phyloP scores from a whole-genome alignment of 2,329 filamentous ascomycete species.

The Apiospora pterosperma region DNA sequence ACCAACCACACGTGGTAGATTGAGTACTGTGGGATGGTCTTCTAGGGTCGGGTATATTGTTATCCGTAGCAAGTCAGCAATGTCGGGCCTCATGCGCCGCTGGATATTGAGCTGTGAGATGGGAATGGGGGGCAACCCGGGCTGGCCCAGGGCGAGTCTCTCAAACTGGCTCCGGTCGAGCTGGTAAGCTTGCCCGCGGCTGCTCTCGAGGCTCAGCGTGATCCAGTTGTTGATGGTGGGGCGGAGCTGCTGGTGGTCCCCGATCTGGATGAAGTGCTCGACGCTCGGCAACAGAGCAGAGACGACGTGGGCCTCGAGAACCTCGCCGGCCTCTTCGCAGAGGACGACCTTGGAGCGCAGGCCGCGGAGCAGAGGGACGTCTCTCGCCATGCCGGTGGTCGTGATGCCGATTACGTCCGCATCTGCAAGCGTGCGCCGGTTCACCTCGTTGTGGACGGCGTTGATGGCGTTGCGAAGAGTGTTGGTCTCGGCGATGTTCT shows the following conservation, averaged over 20 bases:
- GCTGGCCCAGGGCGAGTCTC: neutral
- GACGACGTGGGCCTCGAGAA: conserved; percentile 61
- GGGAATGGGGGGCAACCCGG: conserved; percentile 10
- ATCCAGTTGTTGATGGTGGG: conserved; percentile 49
- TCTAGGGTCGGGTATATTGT: conserved; percentile 50
- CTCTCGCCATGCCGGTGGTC: conserved; percentile 54
- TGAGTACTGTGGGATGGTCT: conserved; percentile 36
- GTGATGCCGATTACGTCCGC: conserved; percentile 56
- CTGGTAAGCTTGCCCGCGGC: neutral
- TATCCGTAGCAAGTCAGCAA: conserved; percentile 49
- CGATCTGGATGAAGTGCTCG: conserved; percentile 61
- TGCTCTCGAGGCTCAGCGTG: neutral
- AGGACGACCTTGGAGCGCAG: conserved; percentile 56
- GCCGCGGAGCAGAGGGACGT: conserved; percentile 45
- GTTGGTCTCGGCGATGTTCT: conserved; percentile 12
- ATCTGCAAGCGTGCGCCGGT: conserved; percentile 32
- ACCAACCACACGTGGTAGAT: conserved; percentile 42
- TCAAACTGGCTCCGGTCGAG: neutral
- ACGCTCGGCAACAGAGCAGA: conserved; percentile 56
- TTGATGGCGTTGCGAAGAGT: conserved; percentile 15
- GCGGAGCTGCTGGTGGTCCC: conserved; percentile 60
- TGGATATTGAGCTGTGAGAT: conserved; percentile 45
- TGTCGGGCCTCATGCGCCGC: conserved; percentile 57
- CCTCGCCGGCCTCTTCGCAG: conserved; percentile 67
- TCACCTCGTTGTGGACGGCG: conserved; percentile 22